Evolutionary conservation across 2,329 filamentous ascomycete genomes (phyloP).

Genomic region (Xylaria sp.): DNA sequence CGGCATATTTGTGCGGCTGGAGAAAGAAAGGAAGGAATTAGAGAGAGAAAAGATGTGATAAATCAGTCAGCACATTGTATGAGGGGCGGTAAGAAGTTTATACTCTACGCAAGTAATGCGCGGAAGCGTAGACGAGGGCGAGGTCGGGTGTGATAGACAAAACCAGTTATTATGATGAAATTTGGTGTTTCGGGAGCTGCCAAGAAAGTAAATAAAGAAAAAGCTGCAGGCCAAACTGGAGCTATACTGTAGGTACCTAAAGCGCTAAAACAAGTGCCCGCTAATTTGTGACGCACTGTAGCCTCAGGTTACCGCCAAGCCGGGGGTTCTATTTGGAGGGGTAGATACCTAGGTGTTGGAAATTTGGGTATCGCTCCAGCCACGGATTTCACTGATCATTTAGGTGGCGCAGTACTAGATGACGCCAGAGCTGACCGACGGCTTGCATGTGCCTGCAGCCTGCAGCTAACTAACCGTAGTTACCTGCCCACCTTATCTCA

Average conservation of each 20-base stretch:
- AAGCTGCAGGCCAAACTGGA: background rate
- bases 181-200: background rate
- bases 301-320: background rate
- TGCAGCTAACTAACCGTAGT: background rate
- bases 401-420: constrained; percentile 11
- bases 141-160: background rate
- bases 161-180: background rate
- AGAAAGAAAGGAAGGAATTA: constrained; percentile 10
- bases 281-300: background rate
- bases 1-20: constrained; percentile 59
- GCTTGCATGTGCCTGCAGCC: constrained; percentile 1
- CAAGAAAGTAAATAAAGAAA: constrained; percentile 25
- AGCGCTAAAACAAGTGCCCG: constrained; percentile 1
- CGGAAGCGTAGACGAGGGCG: background rate
- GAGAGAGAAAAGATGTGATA: background rate
- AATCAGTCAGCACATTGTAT: constrained; percentile 38
- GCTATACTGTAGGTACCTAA: background rate
- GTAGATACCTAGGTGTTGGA: too few species aligned
- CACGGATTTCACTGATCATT: background rate
- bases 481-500: background rate
- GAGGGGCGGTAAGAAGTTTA: background rate
- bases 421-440: constrained; percentile 1
- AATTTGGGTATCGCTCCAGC: constrained; percentile 4
- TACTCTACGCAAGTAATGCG: constrained; percentile 1
- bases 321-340: constrained; percentile 12